phyloP scores from a whole-genome alignment of 2,329 filamentous ascomycete species.

The Penicillium freii region DNA sequence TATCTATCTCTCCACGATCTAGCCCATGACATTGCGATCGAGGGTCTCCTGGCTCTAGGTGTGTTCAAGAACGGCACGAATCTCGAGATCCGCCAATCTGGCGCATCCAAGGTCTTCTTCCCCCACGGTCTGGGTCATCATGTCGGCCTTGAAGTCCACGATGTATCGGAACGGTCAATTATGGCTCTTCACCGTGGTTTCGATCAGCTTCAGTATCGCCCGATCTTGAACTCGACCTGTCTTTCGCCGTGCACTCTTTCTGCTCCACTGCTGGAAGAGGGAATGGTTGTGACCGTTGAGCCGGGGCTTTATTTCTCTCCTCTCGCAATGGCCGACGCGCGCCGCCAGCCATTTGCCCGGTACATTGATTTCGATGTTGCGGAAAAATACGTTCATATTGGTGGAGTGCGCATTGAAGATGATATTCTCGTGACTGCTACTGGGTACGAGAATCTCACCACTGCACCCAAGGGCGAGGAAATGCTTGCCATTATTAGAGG shows the following conservation, averaged over 20 bases:
- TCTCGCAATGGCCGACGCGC: conserved; percentile 37
- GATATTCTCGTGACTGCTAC: conserved; percentile 69
- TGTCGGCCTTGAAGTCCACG: conserved; percentile 49
- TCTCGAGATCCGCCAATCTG: conserved; percentile 46
- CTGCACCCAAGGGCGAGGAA: conserved; percentile 65
- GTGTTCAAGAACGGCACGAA: conserved; percentile 65
- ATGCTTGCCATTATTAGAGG: conserved; percentile 42
- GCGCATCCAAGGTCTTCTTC: conserved; percentile 42
- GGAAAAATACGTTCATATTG: conserved; percentile 41
- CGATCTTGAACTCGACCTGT: conserved; percentile 10
- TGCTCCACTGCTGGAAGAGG: conserved; percentile 45
- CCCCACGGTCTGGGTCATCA: conserved; percentile 59
- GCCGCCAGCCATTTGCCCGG: conserved; percentile 29
- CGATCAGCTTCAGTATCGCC: neutral
- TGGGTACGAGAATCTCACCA: conserved; percentile 71
- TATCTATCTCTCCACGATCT: conserved; percentile 81
- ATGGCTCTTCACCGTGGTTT: conserved; percentile 23
- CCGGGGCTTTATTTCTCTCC: conserved; percentile 51
- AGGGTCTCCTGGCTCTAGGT: conserved; percentile 72
- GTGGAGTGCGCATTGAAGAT: conserved; percentile 48
- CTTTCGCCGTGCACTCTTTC: conserved; percentile 35
- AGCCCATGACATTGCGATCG: conserved; percentile 78
- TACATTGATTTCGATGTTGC: conserved; percentile 44
- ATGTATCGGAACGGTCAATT: conserved; percentile 40
- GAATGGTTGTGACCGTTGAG: conserved; percentile 58